Evolutionary conservation across 2,329 filamentous ascomycete genomes (phyloP), one percentile per base, ranked within the genome.

Genomic region (Colletotrichum sp.): DNA sequence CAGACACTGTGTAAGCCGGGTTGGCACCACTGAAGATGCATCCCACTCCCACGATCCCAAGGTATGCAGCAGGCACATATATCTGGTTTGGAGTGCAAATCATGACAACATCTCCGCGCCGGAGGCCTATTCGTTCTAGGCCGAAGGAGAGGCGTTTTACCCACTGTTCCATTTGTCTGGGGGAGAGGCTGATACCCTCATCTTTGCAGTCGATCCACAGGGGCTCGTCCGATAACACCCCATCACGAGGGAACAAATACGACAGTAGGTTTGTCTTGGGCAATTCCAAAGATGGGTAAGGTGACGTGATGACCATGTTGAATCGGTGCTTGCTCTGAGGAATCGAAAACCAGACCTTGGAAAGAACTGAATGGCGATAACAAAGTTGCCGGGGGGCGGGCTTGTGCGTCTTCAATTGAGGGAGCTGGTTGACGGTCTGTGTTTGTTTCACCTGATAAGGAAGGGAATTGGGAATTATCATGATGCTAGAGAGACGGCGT

Each of bases 1-100:
- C 88, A 72, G 84, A 83, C 16, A 86, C 82, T 2, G 88, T 90
- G 78, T 89, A 91, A 12, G 84, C 83, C 16, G 90, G 89, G 79
- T 91, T 91, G 6, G 87, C 88, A 24, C 89, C 90, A 68, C 87
- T 91, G 81, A 92, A 92, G 26, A 89, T 85, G 74, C 85, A 87
- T 5, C 89, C 89, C 26, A 86, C 86, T 0, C 89, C 90, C 2
- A 90, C 87, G 52, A 90, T 87, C 4, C 88, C 90, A 7, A 91
- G 82, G 78, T 90, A 91, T 16, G 88, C 87, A 6, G 88, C 87
- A 0, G 90, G 90, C 2, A 91, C 86, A 77, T 89, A 90, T 52
- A 92, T 87, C 77, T 90, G 88, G 79, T 91, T 92, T 3, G 88
- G 86, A 1, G 88, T 88, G 78, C 88, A 89, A 59, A 90, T 85